Base-by-base conservation (phyloP, 495 filamentous ascomycete genomes). In the Cercophora scortea region DNA sequence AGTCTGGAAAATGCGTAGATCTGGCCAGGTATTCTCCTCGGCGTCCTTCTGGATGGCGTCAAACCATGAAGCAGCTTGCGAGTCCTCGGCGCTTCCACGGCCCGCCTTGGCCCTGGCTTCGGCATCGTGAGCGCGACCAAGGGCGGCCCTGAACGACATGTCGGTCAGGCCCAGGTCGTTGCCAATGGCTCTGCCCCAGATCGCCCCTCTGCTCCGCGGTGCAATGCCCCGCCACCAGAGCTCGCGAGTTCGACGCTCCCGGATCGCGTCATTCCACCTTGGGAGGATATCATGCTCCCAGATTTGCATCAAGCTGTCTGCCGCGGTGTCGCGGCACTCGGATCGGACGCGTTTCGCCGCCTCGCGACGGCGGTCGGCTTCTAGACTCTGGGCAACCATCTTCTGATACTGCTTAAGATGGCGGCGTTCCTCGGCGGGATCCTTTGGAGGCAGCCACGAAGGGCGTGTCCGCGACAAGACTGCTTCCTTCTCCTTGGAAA, bases 401-500 rank as follows among this genome's bases (percentile, higher is more conserved):
- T 77, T 81, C 65, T 95, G 86, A 61, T 95, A 98, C 66, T 97
- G 88, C 61, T 80, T 91, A 50, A 98, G 57, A 62, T 98, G 93
- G 50, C 83, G 85, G 65, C 82, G 91, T 68, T 98, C 93, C 66
- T 98, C 93, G 45, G 86, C 88, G 25, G 88, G 90, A 54, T 89
- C 83, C 69, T 98, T 97, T 0, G 93, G 93, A 7, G 93, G 93
- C 13, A 98, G 74, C 93, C 93, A 98, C 39, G 87, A 92, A 0
- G 93, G 93, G 32, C 93, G 80, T 11, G 93, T 98, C 41, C 94
- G 78, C 17, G 89, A 90, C 16, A 98, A 71, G 6, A 96, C 87
- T 40, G 87, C 89, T 58, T 95, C 90, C 69, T 98, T 98, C 74
- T 98, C 93, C 70, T 90, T 94, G 59, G 91, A 96, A 36, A 95